Conservation (phyloP, 257 asterid genomes). For the Fraxinus pennsylvanica region DNA sequence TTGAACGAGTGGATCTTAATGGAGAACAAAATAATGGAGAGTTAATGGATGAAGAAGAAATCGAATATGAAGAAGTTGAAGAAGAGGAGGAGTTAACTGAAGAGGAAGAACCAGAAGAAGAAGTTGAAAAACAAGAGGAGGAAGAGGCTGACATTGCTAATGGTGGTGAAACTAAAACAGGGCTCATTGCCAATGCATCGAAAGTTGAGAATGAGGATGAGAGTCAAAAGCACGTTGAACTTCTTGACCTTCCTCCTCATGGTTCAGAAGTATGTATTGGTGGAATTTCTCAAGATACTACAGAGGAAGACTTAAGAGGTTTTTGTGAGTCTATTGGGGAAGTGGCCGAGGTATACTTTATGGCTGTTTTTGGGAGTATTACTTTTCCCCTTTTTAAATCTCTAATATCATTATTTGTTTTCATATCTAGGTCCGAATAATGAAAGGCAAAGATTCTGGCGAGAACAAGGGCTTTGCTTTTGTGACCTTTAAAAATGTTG, state of each 20-base stretch:
- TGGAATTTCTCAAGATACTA: constrained; percentile 66
- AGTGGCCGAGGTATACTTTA: constrained; percentile 68
- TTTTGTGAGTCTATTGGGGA: constrained; percentile 84
- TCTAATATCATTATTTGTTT: not conserved
- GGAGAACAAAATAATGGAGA: not conserved
- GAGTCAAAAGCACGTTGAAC: constrained; percentile 64
- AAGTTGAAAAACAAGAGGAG: not conserved
- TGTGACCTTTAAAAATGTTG: constrained; percentile 81
- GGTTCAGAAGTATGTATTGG: constrained; percentile 95
- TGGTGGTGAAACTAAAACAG: constrained; percentile 37
- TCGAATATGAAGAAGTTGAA: constrained; percentile 88
- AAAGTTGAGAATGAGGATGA: constrained; percentile 43
- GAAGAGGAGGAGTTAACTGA: constrained; percentile 43
- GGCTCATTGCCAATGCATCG: constrained; percentile 47
- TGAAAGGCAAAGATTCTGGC: constrained; percentile 81
- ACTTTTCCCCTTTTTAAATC: not conserved
- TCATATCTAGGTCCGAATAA: constrained; percentile 70
- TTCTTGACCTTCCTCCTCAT: constrained; percentile 91
- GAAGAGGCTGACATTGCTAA: constrained; percentile 3
- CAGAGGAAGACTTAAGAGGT: constrained; percentile 67
- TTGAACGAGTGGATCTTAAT: not conserved
- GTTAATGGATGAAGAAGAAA: constrained; percentile 60
- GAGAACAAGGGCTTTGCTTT: constrained; percentile 97
- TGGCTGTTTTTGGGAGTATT: not conserved
- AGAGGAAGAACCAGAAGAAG: not conserved